These are phyloP conservation scores for Kazachstania sp. DNA, from an alignment of 1,139 yeast species.

Conservation along the genomic window DNA sequence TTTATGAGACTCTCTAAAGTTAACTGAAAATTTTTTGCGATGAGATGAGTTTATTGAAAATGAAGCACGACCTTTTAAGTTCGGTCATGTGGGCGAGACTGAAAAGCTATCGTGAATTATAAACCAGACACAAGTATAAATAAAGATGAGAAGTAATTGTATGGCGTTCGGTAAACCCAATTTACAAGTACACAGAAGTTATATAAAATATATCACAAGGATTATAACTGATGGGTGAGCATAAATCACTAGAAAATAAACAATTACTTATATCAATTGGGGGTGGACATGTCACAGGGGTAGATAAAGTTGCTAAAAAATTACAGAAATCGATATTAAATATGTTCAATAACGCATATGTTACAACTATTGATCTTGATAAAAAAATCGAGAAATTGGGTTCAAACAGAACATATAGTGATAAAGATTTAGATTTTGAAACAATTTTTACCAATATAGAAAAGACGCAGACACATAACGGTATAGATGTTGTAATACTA, in stretches of 20 bases:
- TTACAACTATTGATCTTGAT: constrained; percentile 41
- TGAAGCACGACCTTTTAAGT: not conserved
- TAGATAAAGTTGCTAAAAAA: constrained; percentile 18
- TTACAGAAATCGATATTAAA: constrained; percentile 19
- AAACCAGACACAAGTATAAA: too few species aligned
- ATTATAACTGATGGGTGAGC: not conserved
- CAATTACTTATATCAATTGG: constrained; percentile 45
- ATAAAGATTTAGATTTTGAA: constrained; percentile 35
- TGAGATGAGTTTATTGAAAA: not conserved
- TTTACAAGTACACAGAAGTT: too few species aligned
- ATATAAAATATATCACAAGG: too few species aligned
- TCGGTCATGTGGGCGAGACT: too few species aligned
- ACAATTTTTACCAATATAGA: constrained; percentile 24
- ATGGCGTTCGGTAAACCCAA: too few species aligned
- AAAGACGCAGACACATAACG: constrained; percentile 2
- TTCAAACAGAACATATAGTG: constrained; percentile 11
- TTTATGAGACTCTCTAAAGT: too few species aligned
- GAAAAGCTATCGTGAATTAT: too few species aligned
- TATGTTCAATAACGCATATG: constrained; percentile 25
- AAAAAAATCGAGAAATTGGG: constrained; percentile 1
- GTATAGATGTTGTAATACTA: constrained; percentile 42
- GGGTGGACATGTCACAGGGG: constrained; percentile 73
- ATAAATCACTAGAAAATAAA: too few species aligned
- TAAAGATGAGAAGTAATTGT: too few species aligned
- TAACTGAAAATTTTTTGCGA: not conserved